Conservation (phyloP, 2,329 filamentous ascomycete genomes). For the Cyphellophora europaea region DNA sequence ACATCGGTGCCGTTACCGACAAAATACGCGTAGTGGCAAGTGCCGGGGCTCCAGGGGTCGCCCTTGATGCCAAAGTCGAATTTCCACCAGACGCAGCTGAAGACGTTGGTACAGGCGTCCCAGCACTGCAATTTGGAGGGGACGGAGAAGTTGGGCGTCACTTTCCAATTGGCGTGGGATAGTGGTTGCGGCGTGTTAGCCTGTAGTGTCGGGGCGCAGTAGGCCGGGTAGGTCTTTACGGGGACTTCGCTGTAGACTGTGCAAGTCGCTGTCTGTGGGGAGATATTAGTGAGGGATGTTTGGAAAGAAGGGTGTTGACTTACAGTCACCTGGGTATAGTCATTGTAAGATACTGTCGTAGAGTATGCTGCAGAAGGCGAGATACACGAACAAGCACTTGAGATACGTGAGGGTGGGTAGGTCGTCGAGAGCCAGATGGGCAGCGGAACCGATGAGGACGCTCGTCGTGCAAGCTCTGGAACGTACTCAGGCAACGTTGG, state of each 20-base stretch:
- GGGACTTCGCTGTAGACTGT: neutral
- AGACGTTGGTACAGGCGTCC: constrained; percentile 1
- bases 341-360: neutral
- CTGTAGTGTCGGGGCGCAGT: constrained; percentile 1
- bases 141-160: neutral
- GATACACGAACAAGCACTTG: constrained; percentile 2
- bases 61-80: constrained; percentile 1
- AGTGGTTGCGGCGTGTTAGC: neutral
- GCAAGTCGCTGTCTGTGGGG: constrained; percentile 1
- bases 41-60: constrained; percentile 1
- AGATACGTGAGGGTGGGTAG: constrained; percentile 1
- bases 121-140: constrained; percentile 1
- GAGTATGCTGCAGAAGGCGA: neutral
- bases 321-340: neutral
- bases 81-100: constrained; percentile 4
- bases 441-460: neutral
- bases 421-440: constrained; percentile 1
- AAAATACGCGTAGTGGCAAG: constrained; percentile 1
- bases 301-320: neutral
- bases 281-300: neutral
- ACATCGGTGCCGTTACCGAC: neutral
- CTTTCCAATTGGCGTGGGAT: neutral
- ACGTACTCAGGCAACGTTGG: neutral
- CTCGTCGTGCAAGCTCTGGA: neutral
- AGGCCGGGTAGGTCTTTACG: neutral